phyloP scores from a whole-genome alignment of 1,284 basidiomycete genomes.

The Flammula alnicola region DNA sequence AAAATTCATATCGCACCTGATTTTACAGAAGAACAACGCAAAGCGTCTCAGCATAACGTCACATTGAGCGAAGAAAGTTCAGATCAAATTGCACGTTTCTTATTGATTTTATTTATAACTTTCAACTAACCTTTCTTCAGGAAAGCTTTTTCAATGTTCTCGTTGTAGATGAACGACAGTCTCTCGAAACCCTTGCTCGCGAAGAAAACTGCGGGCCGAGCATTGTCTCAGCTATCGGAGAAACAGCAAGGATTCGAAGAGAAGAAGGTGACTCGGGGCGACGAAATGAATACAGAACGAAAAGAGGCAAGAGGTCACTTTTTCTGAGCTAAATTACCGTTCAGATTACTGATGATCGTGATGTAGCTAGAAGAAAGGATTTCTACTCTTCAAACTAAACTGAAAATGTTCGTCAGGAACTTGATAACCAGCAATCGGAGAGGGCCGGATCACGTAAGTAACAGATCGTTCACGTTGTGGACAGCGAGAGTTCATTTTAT shows the following conservation, averaged over 20 bases:
- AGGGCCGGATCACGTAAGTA: constrained; percentile 73
- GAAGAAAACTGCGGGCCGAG: constrained; percentile 78
- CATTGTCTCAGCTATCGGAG: constrained; percentile 68
- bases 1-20: no score
- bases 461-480: no score
- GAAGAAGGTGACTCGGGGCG: constrained; percentile 62
- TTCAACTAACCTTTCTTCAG: constrained; percentile 40
- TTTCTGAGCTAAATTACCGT: no score
- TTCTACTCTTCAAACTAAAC: constrained; percentile 53
- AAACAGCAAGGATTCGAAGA: constrained; percentile 71
- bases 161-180: constrained; percentile 88
- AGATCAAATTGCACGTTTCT: constrained; percentile 72
- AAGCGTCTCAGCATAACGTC: constrained; percentile 74
- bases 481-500: neutral
- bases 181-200: constrained; percentile 80
- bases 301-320: constrained; percentile 63
- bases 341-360: no score
- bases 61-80: constrained; percentile 85
- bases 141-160: constrained; percentile 77
- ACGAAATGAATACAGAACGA: constrained; percentile 59
- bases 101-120: neutral
- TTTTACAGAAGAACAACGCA: constrained; percentile 84
- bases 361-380: constrained; percentile 71
- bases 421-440: constrained; percentile 79
- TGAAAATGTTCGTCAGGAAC: constrained; percentile 68